phyloP scores from a whole-genome alignment of 2,329 filamentous ascomycete species.

The Xylariaceae sp. region DNA sequence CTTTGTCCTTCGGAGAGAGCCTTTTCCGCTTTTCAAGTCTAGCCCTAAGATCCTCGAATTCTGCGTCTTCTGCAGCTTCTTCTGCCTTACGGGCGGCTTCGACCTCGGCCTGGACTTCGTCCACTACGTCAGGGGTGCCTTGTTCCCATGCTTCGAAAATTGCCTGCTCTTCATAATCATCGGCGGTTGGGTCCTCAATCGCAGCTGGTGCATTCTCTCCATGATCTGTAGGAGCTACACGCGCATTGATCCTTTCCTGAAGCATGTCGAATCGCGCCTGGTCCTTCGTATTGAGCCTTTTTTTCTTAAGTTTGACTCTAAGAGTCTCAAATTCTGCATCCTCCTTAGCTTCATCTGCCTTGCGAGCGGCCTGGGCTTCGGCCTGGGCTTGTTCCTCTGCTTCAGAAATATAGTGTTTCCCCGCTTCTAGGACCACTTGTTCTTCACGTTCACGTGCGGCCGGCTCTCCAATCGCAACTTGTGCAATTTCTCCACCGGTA shows the following conservation, averaged over 20 bases:
- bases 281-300: conserved; percentile 9
- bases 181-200: conserved; percentile 2
- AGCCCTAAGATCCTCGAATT: background rate
- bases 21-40: conserved; percentile 9
- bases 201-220: conserved; percentile 15
- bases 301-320: conserved; percentile 6
- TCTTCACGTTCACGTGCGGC: conserved; percentile 9
- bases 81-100: conserved; percentile 24
- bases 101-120: background rate
- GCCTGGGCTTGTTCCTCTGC: background rate
- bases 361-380: conserved; percentile 17
- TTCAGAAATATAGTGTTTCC: conserved; percentile 14
- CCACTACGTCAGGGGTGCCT: background rate
- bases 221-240: conserved; percentile 10
- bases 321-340: conserved; percentile 7
- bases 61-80: conserved; percentile 28
- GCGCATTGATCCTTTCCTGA: conserved; percentile 3
- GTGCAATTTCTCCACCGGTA: conserved; percentile 3
- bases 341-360: conserved; percentile 33
- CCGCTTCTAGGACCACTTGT: conserved; percentile 21
- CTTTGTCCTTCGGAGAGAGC: conserved; percentile 6
- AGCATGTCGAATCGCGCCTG: conserved; percentile 16
- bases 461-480: conserved; percentile 15
- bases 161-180: background rate
- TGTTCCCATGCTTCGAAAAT: background rate